Base-by-base conservation (phyloP, 2,329 filamentous ascomycete genomes). In the Ceratocystis huliohia region DNA sequence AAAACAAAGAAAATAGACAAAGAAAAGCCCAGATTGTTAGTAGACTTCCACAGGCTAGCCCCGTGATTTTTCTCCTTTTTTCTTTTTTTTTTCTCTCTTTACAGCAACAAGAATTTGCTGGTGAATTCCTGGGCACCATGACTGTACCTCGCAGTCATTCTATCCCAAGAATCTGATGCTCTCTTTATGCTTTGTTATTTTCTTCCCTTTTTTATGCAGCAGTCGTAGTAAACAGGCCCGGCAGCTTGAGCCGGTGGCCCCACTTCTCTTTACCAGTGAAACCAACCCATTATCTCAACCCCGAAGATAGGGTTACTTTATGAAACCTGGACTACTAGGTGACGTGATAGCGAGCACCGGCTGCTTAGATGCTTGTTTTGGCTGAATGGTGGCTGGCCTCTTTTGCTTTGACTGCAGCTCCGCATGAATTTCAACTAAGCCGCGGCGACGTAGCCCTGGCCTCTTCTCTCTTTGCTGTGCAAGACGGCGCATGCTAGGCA, bases 241-340 rank as follows among this genome's bases (percentile, higher is more conserved):
- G 56, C 56, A 59, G 56, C 56, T 59, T 59, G 28, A 59, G 56
- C 56, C 28, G 56, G 56, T 5, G 7, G 56, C 28, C 56, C 56
- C 56, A 59, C 25, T 33, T 37, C 1, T 59, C 5, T 59, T 17
- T 37, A 3, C 33, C 30, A 33, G 4, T 8, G 4, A 28, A 5
- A 7, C 22, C 8, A 15, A 33, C 28, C 22, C 30, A 33, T 33
- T 33, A 33, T 33, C 30, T 7, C 30, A 33, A 33, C 30, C 30
- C 56, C 28, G 13, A 59, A 59, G 25, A 6, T 59, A 33, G 25
- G 56, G 56, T 33, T 59, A 37, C 6, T 15, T 5, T 20, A 59
- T 59, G 25, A n/a, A 25, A 59, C 56, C 56, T 17, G 7, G 30
- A 30, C 13, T 13, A 13, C 37, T 13, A 13, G 7, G 33, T 41